phyloP scores from a whole-genome alignment of 768 basidiomycete species.

The Mycena filopes region DNA sequence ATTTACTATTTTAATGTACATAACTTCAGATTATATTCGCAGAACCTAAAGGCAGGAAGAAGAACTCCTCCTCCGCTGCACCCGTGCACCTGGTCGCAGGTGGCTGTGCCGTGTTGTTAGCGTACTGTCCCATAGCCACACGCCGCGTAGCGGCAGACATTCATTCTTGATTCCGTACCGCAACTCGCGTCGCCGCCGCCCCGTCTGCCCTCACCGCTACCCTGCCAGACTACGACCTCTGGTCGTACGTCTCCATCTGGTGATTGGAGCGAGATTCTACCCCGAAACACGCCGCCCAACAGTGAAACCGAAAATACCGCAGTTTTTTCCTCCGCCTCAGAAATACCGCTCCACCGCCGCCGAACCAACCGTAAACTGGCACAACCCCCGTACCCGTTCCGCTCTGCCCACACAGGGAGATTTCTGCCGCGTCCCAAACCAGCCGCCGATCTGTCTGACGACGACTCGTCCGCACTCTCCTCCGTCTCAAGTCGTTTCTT shows the following conservation, averaged over 20 bases:
- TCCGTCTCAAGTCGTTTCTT: background rate
- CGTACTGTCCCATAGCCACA: background rate
- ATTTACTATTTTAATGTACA: too few species aligned
- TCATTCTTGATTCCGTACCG: background rate
- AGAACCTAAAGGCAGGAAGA: too few species aligned
- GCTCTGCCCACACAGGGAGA: background rate
- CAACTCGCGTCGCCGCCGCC: background rate
- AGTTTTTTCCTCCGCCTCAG: too few species aligned
- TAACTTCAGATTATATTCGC: too few species aligned
- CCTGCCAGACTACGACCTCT: background rate
- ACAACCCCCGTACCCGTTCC: background rate
- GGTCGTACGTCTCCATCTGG: constrained; percentile 13
- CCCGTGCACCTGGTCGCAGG: background rate
- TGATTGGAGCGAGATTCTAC: constrained; percentile 6
- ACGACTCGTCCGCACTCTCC: constrained; percentile 2
- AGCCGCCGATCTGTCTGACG: background rate
- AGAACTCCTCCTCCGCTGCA: too few species aligned
- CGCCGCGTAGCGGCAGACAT: background rate
- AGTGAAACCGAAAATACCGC: too few species aligned
- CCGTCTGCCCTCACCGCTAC: background rate
- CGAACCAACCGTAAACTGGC: background rate
- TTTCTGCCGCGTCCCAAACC: constrained; percentile 3
- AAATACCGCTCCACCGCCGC: too few species aligned
- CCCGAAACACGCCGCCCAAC: background rate
- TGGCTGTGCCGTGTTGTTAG: too few species aligned